A percentile compares a stretch with the other conserved stretches of the same genome.
These are phyloP conservation scores for Bisporella sp. DNA, from an alignment of 2,329 filamentous ascomycete genomes.

Conservation along the genomic window DNA sequence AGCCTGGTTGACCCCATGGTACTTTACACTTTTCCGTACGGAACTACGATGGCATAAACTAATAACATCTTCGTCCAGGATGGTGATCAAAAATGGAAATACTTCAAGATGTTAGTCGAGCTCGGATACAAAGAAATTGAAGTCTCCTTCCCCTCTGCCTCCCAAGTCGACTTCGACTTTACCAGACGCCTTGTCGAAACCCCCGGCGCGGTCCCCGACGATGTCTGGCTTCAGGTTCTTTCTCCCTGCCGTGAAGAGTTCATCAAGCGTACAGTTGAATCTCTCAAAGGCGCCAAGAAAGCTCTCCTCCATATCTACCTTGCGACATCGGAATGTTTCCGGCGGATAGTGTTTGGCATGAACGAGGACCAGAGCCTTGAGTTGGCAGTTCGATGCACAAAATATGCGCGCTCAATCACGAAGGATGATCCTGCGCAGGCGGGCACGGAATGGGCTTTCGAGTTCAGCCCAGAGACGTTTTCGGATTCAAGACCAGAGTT, in stretches of 20 bases:
- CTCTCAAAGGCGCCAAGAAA: constrained; percentile 83
- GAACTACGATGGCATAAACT: too few relatives aligned
- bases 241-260: constrained; percentile 88
- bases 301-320: constrained; percentile 94
- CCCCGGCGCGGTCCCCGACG: constrained; percentile 74
- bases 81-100: constrained; percentile 88
- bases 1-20: constrained; percentile 90
- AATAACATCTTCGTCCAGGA: constrained; percentile 45
- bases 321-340: constrained; percentile 93
- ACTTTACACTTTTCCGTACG: constrained; percentile 26
- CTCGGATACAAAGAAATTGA: constrained; percentile 98
- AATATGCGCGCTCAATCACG: constrained; percentile 81
- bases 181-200: constrained; percentile 81
- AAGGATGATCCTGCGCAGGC: constrained; percentile 61
- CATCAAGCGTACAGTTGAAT: constrained; percentile 83
- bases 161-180: constrained; percentile 94
- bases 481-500: constrained; percentile 85
- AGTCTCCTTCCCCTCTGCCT: constrained; percentile 90
- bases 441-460: constrained; percentile 65
- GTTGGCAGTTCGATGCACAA: constrained; percentile 78
- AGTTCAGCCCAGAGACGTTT: constrained; percentile 84
- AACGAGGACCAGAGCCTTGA: constrained; percentile 74
- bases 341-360: constrained; percentile 83
- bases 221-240: constrained; percentile 87
- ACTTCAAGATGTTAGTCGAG: constrained; percentile 89